phyloP scores from a whole-genome alignment of 2,329 filamentous ascomycete genomes.

The Fulvia fulva region DNA sequence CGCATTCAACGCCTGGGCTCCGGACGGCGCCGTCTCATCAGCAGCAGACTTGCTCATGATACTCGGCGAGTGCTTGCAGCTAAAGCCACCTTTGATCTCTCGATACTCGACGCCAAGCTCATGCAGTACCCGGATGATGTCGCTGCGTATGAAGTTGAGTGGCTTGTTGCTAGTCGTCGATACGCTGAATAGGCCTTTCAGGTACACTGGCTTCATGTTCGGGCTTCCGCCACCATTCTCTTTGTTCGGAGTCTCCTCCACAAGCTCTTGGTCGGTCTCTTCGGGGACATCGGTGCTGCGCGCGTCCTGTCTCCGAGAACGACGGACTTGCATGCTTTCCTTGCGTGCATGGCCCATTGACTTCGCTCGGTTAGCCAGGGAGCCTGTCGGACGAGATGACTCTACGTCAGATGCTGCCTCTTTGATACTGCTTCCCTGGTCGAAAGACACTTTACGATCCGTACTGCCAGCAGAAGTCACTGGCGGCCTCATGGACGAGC shows the following conservation, averaged over 20 bases:
- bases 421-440: constrained; percentile 32
- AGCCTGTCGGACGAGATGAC: constrained; percentile 40
- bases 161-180: constrained; percentile 94
- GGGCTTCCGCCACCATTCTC: constrained; percentile 53
- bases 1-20: constrained; percentile 52
- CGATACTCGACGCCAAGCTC: constrained; percentile 85
- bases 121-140: constrained; percentile 85
- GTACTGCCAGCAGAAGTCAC: constrained; percentile 25
- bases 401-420: constrained; percentile 50
- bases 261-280: constrained; percentile 80
- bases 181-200: constrained; percentile 96
- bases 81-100: constrained; percentile 92
- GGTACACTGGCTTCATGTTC: constrained; percentile 85
- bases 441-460: constrained; percentile 33
- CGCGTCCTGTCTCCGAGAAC: constrained; percentile 53
- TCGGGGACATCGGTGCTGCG: constrained; percentile 78
- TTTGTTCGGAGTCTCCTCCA: constrained; percentile 48
- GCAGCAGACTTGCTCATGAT: constrained; percentile 69
- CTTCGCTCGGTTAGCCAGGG: constrained; percentile 70
- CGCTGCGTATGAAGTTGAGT: constrained; percentile 75
- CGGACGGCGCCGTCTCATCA: constrained; percentile 44
- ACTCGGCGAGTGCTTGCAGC: constrained; percentile 80
- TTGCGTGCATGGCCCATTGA: constrained; percentile 83
- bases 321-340: constrained; percentile 86
- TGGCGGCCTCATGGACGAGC: constrained; percentile 39